Evolutionary conservation across 768 basidiomycete species (phyloP).

Genomic region (Mycena vitilis): DNA sequence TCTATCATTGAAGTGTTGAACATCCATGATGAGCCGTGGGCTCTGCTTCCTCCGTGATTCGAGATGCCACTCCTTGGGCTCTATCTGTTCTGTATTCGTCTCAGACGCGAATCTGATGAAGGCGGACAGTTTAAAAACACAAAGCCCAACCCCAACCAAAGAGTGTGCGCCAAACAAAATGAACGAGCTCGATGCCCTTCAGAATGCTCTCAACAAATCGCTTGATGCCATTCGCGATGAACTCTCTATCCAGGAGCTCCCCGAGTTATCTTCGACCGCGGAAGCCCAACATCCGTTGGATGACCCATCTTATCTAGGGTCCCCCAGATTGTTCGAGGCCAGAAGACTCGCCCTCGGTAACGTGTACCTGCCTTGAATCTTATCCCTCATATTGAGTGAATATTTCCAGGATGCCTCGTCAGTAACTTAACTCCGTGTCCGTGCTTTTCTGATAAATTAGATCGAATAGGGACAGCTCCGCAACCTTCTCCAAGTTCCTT

Average conservation of each 20-base stretch:
- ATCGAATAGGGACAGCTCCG: conserved; percentile 18
- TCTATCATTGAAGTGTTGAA: too few species aligned
- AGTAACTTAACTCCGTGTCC: neutral
- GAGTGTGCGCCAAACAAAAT: too few species aligned
- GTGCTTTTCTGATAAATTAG: too few species aligned
- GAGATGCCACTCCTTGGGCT: too few species aligned
- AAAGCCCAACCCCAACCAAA: too few species aligned
- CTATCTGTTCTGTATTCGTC: too few species aligned
- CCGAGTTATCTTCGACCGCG: neutral
- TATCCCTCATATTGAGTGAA: too few species aligned
- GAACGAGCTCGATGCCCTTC: conserved; percentile 11
- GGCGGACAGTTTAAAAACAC: too few species aligned
- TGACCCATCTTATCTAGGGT: conserved; percentile 1
- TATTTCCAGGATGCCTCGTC: too few species aligned
- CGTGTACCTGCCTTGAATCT: neutral
- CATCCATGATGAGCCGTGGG: too few species aligned
- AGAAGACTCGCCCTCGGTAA: conserved; percentile 14
- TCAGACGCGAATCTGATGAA: too few species aligned
- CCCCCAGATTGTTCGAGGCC: conserved; percentile 16
- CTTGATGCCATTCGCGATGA: conserved; percentile 18
- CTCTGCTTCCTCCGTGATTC: too few species aligned
- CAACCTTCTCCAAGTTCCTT: conserved; percentile 16
- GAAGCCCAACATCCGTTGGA: conserved; percentile 3
- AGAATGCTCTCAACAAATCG: conserved; percentile 6
- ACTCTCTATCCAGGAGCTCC: neutral